Percentiles rank a stretch among this genome's conserved stretches.
Conservation (phyloP, 208 protist species). For the Eutreptiella sp. region DNA sequence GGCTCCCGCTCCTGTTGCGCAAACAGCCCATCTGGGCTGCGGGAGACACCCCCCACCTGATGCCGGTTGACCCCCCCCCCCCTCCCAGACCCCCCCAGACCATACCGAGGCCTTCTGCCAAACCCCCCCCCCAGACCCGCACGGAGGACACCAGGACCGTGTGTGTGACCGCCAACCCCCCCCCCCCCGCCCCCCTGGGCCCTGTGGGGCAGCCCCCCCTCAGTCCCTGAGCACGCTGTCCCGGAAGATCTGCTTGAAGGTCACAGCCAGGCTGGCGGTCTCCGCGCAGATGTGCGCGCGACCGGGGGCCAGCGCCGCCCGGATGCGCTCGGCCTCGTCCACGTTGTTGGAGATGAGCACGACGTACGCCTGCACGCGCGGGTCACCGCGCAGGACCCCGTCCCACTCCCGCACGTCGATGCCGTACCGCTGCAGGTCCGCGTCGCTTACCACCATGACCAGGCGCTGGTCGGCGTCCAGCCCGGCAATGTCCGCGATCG, state of each 20-base stretch:
- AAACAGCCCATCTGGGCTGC: too few species aligned
- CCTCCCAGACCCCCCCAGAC: too few species aligned
- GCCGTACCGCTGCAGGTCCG: conserved; percentile 83
- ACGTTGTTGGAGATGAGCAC: conserved; percentile 78
- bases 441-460: conserved; percentile 86
- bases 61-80: too few species aligned
- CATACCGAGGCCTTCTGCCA: too few species aligned
- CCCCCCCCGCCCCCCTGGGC: too few species aligned
- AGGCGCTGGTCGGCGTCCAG: conserved; percentile 79
- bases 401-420: conserved; percentile 60
- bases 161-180: too few species aligned
- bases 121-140: too few species aligned
- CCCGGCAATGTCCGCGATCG: conserved; percentile 54
- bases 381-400: conserved; percentile 54
- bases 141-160: too few species aligned
- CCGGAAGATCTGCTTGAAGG: conserved; percentile 78
- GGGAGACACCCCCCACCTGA: too few species aligned
- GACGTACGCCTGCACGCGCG: conserved; percentile 70
- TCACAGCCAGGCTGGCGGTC: conserved; percentile 63
- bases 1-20: too few species aligned
- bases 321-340: conserved; percentile 62
- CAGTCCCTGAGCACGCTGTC: too few species aligned
- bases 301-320: conserved; percentile 59
- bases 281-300: conserved; percentile 76
- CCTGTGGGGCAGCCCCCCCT: too few species aligned